Percentiles rank a stretch among this genome's conserved stretches.
Evolutionary conservation across 148 eudicot species (phyloP).

Genomic region (Vaccinium vitisidaea): DNA sequence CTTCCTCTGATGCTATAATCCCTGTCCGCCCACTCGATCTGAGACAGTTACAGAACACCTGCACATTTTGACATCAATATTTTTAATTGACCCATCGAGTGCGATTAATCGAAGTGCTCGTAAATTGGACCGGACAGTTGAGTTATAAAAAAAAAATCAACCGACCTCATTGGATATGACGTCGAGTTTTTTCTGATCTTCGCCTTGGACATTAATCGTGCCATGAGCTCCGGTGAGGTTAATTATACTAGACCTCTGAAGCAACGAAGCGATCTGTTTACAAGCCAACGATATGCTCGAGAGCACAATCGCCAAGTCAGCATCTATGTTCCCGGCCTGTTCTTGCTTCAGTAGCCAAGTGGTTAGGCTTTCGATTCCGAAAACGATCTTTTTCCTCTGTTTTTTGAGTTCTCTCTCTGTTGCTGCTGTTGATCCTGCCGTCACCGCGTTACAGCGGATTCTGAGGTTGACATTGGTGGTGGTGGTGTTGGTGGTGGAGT

Average conservation of each 20-base stretch:
- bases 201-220: constrained; percentile 86
- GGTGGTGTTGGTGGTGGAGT: not conserved
- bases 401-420: constrained; percentile 11
- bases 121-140: too few relatives aligned
- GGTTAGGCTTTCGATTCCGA: not conserved
- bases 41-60: constrained; percentile 90
- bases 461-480: not conserved
- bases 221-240: constrained; percentile 96
- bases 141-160: not conserved
- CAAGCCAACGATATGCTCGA: constrained; percentile 93
- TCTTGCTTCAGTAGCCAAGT: constrained; percentile 83
- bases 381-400: not conserved
- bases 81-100: not conserved
- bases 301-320: constrained; percentile 81
- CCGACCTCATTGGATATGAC: constrained; percentile 90
- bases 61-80: constrained; percentile 6
- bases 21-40: constrained; percentile 95
- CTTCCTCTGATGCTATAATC: constrained; percentile 97
- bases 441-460: not conserved
- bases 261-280: constrained; percentile 88
- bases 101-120: too few relatives aligned
- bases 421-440: constrained; percentile 5
- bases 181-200: constrained; percentile 98
- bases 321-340: constrained; percentile 71
- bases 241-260: constrained; percentile 81